Evolutionary conservation across 257 asterid genomes (phyloP).

Genomic region (Nicotiana tabacum): DNA sequence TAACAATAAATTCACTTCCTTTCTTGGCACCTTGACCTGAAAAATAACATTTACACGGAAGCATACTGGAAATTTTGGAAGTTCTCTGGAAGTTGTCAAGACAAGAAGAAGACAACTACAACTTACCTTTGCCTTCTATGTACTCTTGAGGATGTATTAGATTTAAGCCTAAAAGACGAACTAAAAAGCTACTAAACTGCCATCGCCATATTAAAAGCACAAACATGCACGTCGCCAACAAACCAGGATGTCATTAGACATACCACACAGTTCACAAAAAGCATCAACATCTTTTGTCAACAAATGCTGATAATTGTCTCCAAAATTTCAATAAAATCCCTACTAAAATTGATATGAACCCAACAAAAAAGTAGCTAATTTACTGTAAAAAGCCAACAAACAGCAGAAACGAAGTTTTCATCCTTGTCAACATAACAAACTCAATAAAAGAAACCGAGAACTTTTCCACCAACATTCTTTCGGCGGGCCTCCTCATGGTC

Average conservation of each 20-base stretch:
- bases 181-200: too few relatives aligned
- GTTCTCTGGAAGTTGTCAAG: not conserved
- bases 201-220: not conserved
- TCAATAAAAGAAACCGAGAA: not conserved
- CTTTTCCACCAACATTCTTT: constrained; percentile 4
- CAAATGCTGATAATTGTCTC: not conserved
- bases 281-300: not conserved
- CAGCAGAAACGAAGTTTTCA: not conserved
- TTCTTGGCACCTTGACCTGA: not conserved
- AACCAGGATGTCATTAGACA: not conserved
- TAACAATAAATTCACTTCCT: not conserved
- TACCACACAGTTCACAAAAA: not conserved
- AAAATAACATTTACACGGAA: too few relatives aligned
- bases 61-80: not conserved
- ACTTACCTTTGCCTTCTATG: too few relatives aligned
- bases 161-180: too few relatives aligned
- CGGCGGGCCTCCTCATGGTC: not conserved
- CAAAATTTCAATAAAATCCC: not conserved
- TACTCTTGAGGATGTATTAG: too few relatives aligned
- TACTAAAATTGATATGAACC: not conserved
- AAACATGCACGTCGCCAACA: not conserved
- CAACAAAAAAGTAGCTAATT: not conserved
- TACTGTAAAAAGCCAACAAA: not conserved
- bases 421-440: not conserved
- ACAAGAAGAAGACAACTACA: not conserved